Percentiles rank a stretch among this genome's conserved stretches.
Evolutionary conservation across 2,329 filamentous ascomycete genomes (phyloP).

Genomic region (Trichoderma koningiopsis): DNA sequence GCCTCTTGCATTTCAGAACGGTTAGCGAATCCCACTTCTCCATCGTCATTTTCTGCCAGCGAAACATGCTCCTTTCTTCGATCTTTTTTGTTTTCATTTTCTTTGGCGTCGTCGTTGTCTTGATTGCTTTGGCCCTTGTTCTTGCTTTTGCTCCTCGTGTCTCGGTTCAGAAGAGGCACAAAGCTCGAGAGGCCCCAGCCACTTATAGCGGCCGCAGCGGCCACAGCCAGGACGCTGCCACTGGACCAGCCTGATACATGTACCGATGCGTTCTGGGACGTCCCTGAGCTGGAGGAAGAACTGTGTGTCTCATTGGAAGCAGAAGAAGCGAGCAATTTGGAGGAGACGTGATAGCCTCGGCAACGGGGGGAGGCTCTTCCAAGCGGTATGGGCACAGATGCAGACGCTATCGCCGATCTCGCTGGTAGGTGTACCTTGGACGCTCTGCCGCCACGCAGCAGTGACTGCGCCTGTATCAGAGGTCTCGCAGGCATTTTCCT

Average conservation of each 20-base stretch:
- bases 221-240: conserved; percentile 42
- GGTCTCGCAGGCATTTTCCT: conserved; percentile 11
- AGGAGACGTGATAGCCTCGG: conserved; percentile 4
- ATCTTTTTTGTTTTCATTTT: neutral
- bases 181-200: conserved; percentile 47
- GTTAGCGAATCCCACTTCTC: conserved; percentile 43
- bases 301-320: neutral
- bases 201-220: conserved; percentile 42
- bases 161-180: conserved; percentile 26
- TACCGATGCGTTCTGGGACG: neutral
- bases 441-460: neutral
- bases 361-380: neutral
- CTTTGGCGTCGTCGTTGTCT: neutral
- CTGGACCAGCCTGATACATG: conserved; percentile 34
- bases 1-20: conserved; percentile 48
- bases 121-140: conserved; percentile 2
- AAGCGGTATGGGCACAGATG: neutral
- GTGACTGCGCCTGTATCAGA: conserved; percentile 10
- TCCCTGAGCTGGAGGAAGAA: conserved; percentile 2
- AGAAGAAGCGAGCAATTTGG: neutral
- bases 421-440: neutral
- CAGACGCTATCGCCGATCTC: neutral
- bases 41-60: conserved; percentile 26
- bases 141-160: neutral
- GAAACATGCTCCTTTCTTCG: neutral